Evolutionary conservation across 2,329 filamentous ascomycete species (phyloP).

Genomic region (Xylariaceae sp.): DNA sequence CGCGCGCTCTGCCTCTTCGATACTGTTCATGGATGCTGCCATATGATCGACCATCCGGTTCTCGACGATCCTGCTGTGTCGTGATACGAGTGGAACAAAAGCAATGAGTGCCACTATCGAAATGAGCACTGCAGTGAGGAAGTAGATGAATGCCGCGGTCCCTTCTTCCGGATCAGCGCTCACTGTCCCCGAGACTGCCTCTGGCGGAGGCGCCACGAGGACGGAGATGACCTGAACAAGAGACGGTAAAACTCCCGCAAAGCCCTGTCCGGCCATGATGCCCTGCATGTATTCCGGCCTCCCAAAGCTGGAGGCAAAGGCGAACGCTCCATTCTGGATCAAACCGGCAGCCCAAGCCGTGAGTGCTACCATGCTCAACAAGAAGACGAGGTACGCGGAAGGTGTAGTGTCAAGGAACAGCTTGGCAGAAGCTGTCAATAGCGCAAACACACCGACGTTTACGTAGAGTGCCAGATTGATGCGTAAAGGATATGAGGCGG

Average conservation of each 20-base stretch:
- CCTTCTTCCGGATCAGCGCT: slow-evolving; percentile 34
- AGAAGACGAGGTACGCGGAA: slow-evolving; percentile 69
- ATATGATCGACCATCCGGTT: slow-evolving; percentile 45
- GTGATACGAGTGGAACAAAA: slow-evolving; percentile 68
- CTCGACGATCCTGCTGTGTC: slow-evolving; percentile 52
- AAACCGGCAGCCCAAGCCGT: slow-evolving; percentile 77
- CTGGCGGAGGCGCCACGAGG: slow-evolving; percentile 50
- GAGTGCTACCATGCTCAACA: slow-evolving; percentile 76
- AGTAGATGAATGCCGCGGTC: slow-evolving; percentile 82
- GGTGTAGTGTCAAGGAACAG: slow-evolving; percentile 60
- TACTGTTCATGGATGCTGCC: slow-evolving; percentile 46
- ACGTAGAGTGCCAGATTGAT: slow-evolving; percentile 74
- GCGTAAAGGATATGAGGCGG: slow-evolving; percentile 82
- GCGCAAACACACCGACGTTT: slow-evolving; percentile 70
- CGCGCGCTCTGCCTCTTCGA: slow-evolving; percentile 51
- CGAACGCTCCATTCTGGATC: slow-evolving; percentile 91
- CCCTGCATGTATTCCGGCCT: slow-evolving; percentile 88
- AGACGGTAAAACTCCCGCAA: slow-evolving; percentile 86
- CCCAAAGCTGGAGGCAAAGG: slow-evolving; percentile 82
- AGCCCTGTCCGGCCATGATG: slow-evolving; percentile 90
- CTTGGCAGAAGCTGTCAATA: slow-evolving; percentile 77
- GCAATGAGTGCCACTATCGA: slow-evolving; percentile 66
- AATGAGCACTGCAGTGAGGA: slow-evolving; percentile 78
- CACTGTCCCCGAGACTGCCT: slow-evolving; percentile 34
- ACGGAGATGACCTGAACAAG: slow-evolving; percentile 80